phyloP scores from a whole-genome alignment of 371 early-diverging fungal genomes.

The Mucor lusitanicus region DNA sequence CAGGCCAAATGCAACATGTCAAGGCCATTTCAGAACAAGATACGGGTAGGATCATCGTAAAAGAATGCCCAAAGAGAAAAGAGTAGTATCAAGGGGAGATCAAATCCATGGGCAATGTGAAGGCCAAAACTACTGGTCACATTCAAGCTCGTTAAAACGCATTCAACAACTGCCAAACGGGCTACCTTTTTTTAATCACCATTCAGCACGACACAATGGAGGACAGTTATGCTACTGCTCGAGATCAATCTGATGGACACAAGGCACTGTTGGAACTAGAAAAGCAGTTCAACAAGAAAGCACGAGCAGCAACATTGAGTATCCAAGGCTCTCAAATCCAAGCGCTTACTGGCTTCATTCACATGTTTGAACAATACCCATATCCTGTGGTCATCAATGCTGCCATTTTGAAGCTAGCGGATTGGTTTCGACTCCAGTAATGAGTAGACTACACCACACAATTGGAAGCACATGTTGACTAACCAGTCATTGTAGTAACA shows the following conservation, averaged over 20 bases:
- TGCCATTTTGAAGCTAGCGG: constrained; percentile 59
- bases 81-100: too few species aligned
- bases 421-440: constrained; percentile 60
- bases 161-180: too few species aligned
- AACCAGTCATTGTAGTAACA: constrained; percentile 38
- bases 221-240: neutral
- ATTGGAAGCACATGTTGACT: neutral
- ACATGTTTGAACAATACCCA: constrained; percentile 56
- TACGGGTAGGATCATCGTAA: too few species aligned
- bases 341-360: constrained; percentile 53
- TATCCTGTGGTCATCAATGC: constrained; percentile 60
- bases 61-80: too few species aligned
- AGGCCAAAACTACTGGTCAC: too few species aligned
- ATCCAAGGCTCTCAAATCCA: constrained; percentile 53
- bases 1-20: too few species aligned
- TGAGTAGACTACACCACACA: neutral
- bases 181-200: too few species aligned
- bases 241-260: constrained; percentile 40
- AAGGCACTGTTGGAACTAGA: constrained; percentile 41
- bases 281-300: constrained; percentile 42
- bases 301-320: constrained; percentile 31
- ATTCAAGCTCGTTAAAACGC: too few species aligned
- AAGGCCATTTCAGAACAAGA: too few species aligned
- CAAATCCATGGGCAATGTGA: too few species aligned
- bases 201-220: neutral